Evolutionary conservation across 805 yeast genomes (phyloP), one percentile per base, ranked within the genome.

Genomic region (Saccharomycopsis vini): DNA sequence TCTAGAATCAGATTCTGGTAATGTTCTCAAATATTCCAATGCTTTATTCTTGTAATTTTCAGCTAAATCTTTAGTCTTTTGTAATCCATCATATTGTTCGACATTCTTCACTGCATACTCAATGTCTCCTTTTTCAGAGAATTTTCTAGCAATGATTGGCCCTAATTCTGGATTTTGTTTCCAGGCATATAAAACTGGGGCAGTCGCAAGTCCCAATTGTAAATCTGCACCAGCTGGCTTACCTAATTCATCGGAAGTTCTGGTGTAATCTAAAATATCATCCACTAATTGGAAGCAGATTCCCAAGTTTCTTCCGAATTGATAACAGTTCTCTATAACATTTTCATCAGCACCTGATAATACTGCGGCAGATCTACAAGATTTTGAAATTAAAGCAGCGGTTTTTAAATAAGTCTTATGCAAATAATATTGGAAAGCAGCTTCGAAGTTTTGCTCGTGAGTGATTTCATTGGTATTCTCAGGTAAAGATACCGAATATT

Each of bases 221-320:
- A 92, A 71, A 64, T 92, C 98, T 3, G 96, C 97, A 54, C 92
- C 95, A 6, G 95, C 81, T 2, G 98, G 97, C 62, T 92, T 92
- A 30, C 98, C 98, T 46, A 92, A 66, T 41, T 84, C 77, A 34
- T 75, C 76, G 16, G 86, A 85, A 24, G 89, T 77, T n/a, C 87
- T 79, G 0, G 97, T 87, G 61, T 86, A 92, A 63, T 92, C 98
- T 52, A 92, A 72, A 80, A 90, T 79, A 62, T 92, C 98, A 63
- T 92, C 98, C 16, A 92, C 94, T 47, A 92, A 73, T 65, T 90
- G 98, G 73, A 92, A 92, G 59, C 97, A 92, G 32, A 92, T 72
- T 0, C 98, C 98, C 44, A 92, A 67, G 61, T 89, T 88, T 53
- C 95, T 74, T 39, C 98, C 98, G 61, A 84, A 92, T 54, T 84